These are phyloP conservation scores for Halophytophthora batemanensis DNA, from an alignment of 352 stramenopile species.

Conservation along the genomic window DNA sequence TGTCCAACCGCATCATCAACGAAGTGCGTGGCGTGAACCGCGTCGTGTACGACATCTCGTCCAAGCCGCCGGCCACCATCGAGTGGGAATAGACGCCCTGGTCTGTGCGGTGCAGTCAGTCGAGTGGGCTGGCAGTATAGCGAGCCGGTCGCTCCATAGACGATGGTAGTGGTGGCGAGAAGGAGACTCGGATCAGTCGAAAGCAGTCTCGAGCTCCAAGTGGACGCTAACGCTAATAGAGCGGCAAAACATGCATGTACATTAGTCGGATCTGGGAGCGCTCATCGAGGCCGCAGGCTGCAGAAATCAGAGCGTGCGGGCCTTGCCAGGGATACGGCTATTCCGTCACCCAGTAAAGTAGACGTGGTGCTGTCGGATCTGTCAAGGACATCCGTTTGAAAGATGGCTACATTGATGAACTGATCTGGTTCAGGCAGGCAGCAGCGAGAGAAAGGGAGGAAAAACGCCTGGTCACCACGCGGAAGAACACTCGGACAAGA, in stretches of 20 bases:
- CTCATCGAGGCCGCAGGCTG: too few relatives aligned
- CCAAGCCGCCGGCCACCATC: constrained; percentile 99
- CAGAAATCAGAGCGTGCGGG: too few relatives aligned
- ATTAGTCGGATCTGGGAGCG: constrained; percentile 8
- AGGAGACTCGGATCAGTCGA: constrained; percentile 1
- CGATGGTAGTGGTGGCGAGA: neutral
- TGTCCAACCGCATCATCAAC: constrained; percentile 99
- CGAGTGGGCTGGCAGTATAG: constrained; percentile 2
- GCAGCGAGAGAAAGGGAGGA: too few relatives aligned
- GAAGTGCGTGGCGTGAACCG: constrained; percentile 98
- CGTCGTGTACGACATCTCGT: constrained; percentile 99
- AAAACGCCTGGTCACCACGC: too few relatives aligned
- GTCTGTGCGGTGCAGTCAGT: constrained; percentile 6
- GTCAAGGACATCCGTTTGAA: too few relatives aligned
- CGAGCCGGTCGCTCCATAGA: too few relatives aligned
- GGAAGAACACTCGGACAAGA: too few relatives aligned
- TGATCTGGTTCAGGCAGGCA: too few relatives aligned
- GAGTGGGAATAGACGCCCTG: constrained; percentile 95
- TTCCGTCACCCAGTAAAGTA: too few relatives aligned
- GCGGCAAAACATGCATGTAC: constrained; percentile 36
- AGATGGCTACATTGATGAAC: too few relatives aligned
- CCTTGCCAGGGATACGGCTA: too few relatives aligned
- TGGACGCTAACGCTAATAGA: constrained; percentile 34
- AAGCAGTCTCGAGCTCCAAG: constrained; percentile 4
- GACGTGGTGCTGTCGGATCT: too few relatives aligned